These are phyloP conservation scores for Lycium barbarum DNA, from an alignment of 257 asterid genomes.

Conservation along the genomic window DNA sequence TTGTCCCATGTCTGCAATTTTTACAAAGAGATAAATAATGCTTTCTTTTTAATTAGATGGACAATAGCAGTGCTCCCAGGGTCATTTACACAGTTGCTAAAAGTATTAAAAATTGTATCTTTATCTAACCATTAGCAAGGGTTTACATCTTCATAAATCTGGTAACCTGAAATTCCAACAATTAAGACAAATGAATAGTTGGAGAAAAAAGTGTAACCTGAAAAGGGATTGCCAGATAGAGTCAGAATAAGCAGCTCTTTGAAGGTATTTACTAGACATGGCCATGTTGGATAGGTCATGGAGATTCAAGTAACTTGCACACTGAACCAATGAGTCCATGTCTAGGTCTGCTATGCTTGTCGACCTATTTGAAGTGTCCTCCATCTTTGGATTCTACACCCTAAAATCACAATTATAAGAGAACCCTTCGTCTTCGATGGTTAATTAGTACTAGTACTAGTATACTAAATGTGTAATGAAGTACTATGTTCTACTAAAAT, in stretches of 20 bases:
- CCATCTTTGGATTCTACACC: conserved; percentile 34
- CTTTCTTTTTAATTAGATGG: background rate
- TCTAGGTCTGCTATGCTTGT: conserved; percentile 60
- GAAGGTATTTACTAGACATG: conserved; percentile 64
- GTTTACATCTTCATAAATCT: background rate
- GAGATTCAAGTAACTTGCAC: conserved; percentile 59
- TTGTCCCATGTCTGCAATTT: background rate
- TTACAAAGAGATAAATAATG: background rate
- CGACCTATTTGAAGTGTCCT: conserved; percentile 45
- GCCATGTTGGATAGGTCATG: conserved; percentile 73
- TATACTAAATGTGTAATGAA: too few relatives aligned
- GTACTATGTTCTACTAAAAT: too few relatives aligned
- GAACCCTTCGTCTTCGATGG: background rate
- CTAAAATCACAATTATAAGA: background rate
- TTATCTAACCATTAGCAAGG: background rate
- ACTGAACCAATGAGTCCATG: conserved; percentile 59
- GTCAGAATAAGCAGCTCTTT: conserved; percentile 67
- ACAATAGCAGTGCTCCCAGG: background rate
- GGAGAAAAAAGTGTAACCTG: conserved; percentile 47
- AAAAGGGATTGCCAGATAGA: conserved; percentile 68
- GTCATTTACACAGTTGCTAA: background rate
- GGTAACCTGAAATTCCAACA: background rate
- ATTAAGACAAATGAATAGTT: background rate
- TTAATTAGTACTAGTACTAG: too few relatives aligned
- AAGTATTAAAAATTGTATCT: background rate